These are phyloP conservation scores for Fremontodendron californicum DNA, from an alignment of 345 rosid genomes.

Conservation along the genomic window DNA sequence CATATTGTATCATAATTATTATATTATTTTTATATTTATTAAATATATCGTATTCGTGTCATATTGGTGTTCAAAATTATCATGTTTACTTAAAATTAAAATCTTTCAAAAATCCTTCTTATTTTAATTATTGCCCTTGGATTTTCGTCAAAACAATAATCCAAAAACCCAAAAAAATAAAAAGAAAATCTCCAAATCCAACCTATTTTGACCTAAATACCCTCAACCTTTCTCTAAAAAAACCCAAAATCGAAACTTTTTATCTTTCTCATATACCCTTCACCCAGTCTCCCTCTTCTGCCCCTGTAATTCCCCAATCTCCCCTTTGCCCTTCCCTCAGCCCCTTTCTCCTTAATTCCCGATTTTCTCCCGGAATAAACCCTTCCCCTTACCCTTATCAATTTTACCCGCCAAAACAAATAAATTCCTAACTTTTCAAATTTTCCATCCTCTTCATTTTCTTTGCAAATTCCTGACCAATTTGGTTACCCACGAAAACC, in stretches of 20 bases:
- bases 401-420: constrained; percentile 1
- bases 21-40: too few species aligned
- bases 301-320: constrained; percentile 51
- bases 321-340: constrained; percentile 17
- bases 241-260: constrained; percentile 21
- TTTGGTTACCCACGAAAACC: neutral
- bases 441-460: neutral
- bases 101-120: neutral
- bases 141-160: constrained; percentile 31
- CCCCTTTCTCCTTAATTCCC: constrained; percentile 22
- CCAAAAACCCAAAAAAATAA: constrained; percentile 4
- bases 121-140: neutral
- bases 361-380: constrained; percentile 33
- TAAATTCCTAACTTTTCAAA: constrained; percentile 12
- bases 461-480: neutral
- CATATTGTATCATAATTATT: too few species aligned
- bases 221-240: constrained; percentile 21
- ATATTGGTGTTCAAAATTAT: too few species aligned
- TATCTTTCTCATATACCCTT: constrained; percentile 26
- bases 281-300: constrained; percentile 49
- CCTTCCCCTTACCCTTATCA: constrained; percentile 31
- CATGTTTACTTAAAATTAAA: too few species aligned
- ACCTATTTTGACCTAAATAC: constrained; percentile 36
- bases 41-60: too few species aligned
- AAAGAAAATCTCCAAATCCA: neutral